Base-by-base conservation (phyloP, 257 asterid species). In the Echites panduratus region DNA sequence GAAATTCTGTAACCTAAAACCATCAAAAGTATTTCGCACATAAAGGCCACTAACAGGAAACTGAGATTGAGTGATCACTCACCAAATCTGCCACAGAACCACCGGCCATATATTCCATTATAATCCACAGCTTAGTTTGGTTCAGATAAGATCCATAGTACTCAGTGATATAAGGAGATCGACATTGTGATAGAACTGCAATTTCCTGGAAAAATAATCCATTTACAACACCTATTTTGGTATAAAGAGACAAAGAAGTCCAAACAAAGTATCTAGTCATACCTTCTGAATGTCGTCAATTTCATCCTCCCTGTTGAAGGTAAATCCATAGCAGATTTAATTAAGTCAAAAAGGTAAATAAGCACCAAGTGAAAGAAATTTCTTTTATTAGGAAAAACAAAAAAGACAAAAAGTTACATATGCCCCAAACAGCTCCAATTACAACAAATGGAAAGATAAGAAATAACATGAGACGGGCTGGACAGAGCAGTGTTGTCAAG, bases 101-200 rank as follows among this genome's bases (percentile, higher is more conserved):
- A 76, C 99, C 99, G 82, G 98, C 98, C 99, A 95, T 95, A 93
- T 89, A 95, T 81, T 95, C 99, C 99, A 95, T 92, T 81, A 95
- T 87, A 81, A 95, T 92, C 99, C 98, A 92, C 63, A 95, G 87
- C 84, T 92, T 95, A 3, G 99, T 95, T 79, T 92, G 92, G 78
- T 85, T 77, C 80, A 95, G 85, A 81, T 81, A 85, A 22, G 99
- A 95, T 77, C 97, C 92, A 82, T 95, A 95, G 80, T 95, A 95
- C 74, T 95, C 98, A 3, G 99, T 95, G 77, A 95, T 95, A 85
- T 84, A 95, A 64, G 79, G 91, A 72, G 97, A 95, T 74, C 98
- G 95, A 58, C 99, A 95, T 87, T 92, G 96, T 77, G 93, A 86
- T 76, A 92, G 92, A 76, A 95, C 99, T 29, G 98, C 92, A 71